Percentiles rank a stretch among this genome's conserved stretches.
Conservation (phyloP, 1,139 yeast genomes). For the Kluyveromyces sp. region DNA sequence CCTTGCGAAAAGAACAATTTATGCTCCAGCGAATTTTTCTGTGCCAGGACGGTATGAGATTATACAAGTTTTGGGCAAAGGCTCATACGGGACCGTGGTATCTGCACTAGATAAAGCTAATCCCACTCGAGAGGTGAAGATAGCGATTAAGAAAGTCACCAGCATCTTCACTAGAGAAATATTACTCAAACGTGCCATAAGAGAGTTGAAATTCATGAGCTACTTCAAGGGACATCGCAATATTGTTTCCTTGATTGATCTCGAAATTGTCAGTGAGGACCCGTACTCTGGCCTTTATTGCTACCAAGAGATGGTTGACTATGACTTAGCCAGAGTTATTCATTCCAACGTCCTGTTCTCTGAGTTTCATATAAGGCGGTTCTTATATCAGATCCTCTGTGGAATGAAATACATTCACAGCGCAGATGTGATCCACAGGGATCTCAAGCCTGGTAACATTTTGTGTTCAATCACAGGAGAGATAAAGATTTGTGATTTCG, state of each 20-base stretch:
- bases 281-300: slow-evolving; percentile 86
- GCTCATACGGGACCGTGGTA: slow-evolving; percentile 86
- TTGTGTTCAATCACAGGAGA: slow-evolving; percentile 65
- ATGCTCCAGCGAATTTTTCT: slow-evolving; percentile 48
- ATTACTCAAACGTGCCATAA: slow-evolving; percentile 62
- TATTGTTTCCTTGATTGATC: slow-evolving; percentile 64
- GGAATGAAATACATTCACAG: slow-evolving; percentile 80
- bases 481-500: slow-evolving; percentile 80
- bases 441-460: slow-evolving; percentile 79
- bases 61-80: slow-evolving; percentile 65
- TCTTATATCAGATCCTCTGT: slow-evolving; percentile 70
- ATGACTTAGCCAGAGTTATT: slow-evolving; percentile 71
- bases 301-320: slow-evolving; percentile 73
- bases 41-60: slow-evolving; percentile 61
- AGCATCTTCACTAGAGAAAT: slow-evolving; percentile 59
- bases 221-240: slow-evolving; percentile 79
- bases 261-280: slow-evolving; percentile 55
- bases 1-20: slow-evolving; percentile 24
- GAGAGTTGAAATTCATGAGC: slow-evolving; percentile 72
- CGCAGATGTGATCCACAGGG: slow-evolving; percentile 80
- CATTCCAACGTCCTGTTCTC: slow-evolving; percentile 71
- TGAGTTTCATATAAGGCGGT: slow-evolving; percentile 74
- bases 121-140: slow-evolving; percentile 28
- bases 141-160: slow-evolving; percentile 76
- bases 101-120: slow-evolving; percentile 56